These are phyloP conservation scores for Glonium stellatum DNA, from an alignment of 495 filamentous ascomycete genomes.

Conservation along the genomic window DNA sequence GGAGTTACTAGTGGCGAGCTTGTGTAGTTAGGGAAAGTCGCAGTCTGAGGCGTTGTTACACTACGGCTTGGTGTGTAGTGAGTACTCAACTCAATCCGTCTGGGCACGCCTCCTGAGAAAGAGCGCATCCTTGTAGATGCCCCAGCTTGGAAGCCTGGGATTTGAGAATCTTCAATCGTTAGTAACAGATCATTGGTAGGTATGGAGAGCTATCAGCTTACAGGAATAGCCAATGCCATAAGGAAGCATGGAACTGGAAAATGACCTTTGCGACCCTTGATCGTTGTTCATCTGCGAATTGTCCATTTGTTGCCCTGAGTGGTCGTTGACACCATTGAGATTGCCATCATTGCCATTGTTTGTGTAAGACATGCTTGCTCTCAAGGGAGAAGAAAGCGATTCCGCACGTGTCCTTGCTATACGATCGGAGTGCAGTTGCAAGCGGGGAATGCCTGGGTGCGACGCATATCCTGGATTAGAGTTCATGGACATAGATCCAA, in stretches of 20 bases:
- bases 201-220: constrained; percentile 18
- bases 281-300: constrained; percentile 15
- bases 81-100: constrained; percentile 32
- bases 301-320: constrained; percentile 11
- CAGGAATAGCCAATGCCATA: constrained; percentile 39
- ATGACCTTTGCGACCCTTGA: constrained; percentile 15
- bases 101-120: constrained; percentile 29
- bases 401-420: constrained; percentile 29
- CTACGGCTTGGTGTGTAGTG: constrained; percentile 26
- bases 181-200: not conserved
- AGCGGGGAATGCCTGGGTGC: constrained; percentile 32
- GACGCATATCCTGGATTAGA: constrained; percentile 23
- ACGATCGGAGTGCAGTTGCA: constrained; percentile 32
- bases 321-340: constrained; percentile 17
- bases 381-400: constrained; percentile 33
- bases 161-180: constrained; percentile 28
- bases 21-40: constrained; percentile 32
- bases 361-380: constrained; percentile 36
- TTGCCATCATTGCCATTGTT: constrained; percentile 18
- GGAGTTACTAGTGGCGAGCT: constrained; percentile 30
- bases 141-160: constrained; percentile 32
- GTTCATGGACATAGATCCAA: constrained; percentile 20
- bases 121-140: constrained; percentile 29
- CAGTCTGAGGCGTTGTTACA: constrained; percentile 28
- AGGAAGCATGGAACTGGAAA: constrained; percentile 25